A percentile compares a stretch with the other conserved stretches of the same genome.
phyloP scores from a whole-genome alignment of 306 rosid genomes.

The Trifolium subterraneum region DNA sequence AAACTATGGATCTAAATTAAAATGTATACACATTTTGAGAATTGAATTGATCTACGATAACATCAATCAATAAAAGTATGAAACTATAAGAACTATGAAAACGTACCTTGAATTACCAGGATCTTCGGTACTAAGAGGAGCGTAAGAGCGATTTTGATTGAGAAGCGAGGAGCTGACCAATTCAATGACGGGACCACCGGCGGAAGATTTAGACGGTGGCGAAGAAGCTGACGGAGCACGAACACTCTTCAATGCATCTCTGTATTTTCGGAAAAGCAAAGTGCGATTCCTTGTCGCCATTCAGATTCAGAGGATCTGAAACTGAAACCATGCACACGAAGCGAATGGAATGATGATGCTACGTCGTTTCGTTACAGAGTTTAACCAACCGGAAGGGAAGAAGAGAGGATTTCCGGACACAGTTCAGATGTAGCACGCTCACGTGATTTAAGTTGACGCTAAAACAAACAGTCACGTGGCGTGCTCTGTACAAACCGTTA shows the following conservation, averaged over 20 bases:
- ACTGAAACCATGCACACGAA: neutral
- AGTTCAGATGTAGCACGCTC: conserved; percentile 32
- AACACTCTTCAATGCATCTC: conserved; percentile 83
- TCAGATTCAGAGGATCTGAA: conserved; percentile 46
- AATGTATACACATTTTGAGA: neutral
- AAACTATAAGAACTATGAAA: conserved; percentile 40
- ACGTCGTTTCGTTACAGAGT: conserved; percentile 39
- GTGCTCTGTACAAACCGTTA: conserved; percentile 3
- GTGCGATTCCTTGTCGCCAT: conserved; percentile 83
- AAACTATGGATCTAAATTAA: conserved; percentile 26
- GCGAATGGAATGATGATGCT: conserved; percentile 32
- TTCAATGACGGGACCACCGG: conserved; percentile 83
- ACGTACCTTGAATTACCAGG: conserved; percentile 86
- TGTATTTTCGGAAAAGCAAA: conserved; percentile 60
- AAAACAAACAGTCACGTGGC: conserved; percentile 50
- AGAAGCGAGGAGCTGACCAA: conserved; percentile 82
- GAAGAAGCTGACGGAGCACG: conserved; percentile 66
- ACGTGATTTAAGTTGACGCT: conserved; percentile 45
- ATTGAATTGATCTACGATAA: conserved; percentile 31
- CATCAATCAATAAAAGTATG: no score
- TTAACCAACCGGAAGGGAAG: conserved; percentile 27
- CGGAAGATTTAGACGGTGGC: conserved; percentile 50
- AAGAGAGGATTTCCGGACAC: neutral
- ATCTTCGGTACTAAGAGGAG: conserved; percentile 95
- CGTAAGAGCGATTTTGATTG: conserved; percentile 76